These are phyloP conservation scores for Phalaenopsis hybrid DNA, from an alignment of 116 monocot species.

Conservation along the genomic window DNA sequence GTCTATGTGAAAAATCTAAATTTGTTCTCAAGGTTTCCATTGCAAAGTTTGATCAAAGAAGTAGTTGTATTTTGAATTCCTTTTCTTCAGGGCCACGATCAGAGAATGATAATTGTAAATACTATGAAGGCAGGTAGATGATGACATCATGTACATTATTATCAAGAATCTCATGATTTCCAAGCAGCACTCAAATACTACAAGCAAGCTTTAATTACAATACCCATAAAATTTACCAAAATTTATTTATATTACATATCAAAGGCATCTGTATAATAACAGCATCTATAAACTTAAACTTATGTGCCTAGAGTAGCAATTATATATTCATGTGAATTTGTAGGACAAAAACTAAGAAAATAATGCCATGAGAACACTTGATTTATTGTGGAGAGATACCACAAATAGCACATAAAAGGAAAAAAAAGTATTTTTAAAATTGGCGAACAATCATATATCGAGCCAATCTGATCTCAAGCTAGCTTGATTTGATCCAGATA, in stretches of 20 bases:
- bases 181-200: background rate
- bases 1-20: background rate
- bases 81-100: background rate
- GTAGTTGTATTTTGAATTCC: background rate
- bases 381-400: background rate
- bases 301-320: too few species aligned
- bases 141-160: background rate
- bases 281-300: too few species aligned
- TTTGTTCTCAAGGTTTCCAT: background rate
- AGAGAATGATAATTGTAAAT: background rate
- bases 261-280: too few species aligned
- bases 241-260: too few species aligned
- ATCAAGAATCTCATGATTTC: background rate
- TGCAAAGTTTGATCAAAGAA: background rate
- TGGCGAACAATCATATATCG: too few species aligned
- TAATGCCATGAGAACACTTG: background rate
- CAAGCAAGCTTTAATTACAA: background rate
- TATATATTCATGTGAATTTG: too few species aligned
- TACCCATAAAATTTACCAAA: background rate
- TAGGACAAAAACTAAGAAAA: background rate
- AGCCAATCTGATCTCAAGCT: too few species aligned
- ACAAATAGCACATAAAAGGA: background rate
- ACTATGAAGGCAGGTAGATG: background rate
- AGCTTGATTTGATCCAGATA: too few species aligned
- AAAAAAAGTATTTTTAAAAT: background rate